Conservation (phyloP, 495 filamentous ascomycete species). For the Daldinia childiae region DNA sequence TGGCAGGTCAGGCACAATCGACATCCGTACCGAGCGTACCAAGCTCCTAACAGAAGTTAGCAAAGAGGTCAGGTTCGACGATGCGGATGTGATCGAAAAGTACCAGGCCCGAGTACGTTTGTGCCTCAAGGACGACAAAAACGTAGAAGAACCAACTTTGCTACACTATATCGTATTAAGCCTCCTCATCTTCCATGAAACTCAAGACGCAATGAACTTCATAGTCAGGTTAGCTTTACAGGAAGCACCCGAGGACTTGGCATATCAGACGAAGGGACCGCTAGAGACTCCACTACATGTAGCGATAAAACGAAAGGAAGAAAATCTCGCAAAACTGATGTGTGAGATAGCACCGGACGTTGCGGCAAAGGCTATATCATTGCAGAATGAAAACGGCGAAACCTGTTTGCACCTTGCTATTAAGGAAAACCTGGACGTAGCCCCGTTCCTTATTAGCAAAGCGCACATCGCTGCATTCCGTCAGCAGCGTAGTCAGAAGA, state of each 20-base stretch:
- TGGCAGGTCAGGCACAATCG: neutral
- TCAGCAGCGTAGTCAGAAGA: conserved; percentile 20
- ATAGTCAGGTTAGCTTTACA: conserved; percentile 17
- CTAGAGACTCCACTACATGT: conserved; percentile 23
- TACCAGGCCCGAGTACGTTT: conserved; percentile 21
- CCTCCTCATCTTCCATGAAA: conserved; percentile 19
- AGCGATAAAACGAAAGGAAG: conserved; percentile 25
- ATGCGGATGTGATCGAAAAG: conserved; percentile 13
- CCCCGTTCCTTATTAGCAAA: conserved; percentile 17
- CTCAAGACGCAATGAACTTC: conserved; percentile 22
- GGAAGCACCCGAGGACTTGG: conserved; percentile 17
- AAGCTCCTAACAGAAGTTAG: conserved; percentile 24
- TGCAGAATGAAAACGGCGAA: conserved; percentile 26
- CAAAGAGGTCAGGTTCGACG: conserved; percentile 13
- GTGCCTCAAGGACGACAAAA: conserved; percentile 21
- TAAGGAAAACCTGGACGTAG: conserved; percentile 20
- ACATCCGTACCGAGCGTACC: conserved; percentile 18
- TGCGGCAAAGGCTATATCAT: conserved; percentile 27
- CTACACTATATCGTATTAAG: conserved; percentile 22
- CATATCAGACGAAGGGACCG: conserved; percentile 17
- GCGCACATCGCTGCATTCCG: conserved; percentile 11
- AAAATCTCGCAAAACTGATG: conserved; percentile 22
- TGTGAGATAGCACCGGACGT: conserved; percentile 18
- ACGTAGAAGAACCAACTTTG: conserved; percentile 22
- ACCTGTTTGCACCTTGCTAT: conserved; percentile 22